These are phyloP conservation scores for Coprinopsis strossmayeri DNA, from an alignment of 768 basidiomycete genomes.

Conservation along the genomic window DNA sequence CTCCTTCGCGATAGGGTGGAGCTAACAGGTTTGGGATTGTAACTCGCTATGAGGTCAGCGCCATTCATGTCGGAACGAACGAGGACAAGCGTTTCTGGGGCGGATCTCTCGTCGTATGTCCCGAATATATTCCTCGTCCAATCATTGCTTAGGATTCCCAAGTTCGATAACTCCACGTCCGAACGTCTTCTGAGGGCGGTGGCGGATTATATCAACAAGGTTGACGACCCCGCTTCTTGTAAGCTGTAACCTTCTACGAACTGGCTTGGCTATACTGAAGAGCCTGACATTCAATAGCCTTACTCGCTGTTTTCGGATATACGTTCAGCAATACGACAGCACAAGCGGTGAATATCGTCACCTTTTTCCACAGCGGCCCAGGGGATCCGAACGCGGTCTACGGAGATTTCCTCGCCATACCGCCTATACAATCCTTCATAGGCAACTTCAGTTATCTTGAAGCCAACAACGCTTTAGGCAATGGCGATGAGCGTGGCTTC, in stretches of 20 bases:
- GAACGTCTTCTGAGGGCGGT: constrained; percentile 31
- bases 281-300: not conserved
- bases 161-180: constrained; percentile 32
- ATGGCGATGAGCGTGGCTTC: constrained; percentile 23
- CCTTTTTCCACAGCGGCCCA: constrained; percentile 31
- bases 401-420: constrained; percentile 33
- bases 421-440: constrained; percentile 19
- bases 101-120: constrained; percentile 28
- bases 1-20: too few species aligned
- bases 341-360: constrained; percentile 20
- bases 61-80: constrained; percentile 31
- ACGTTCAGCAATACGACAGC: constrained; percentile 18
- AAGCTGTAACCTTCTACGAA: constrained; percentile 9
- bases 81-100: constrained; percentile 33
- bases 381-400: constrained; percentile 27
- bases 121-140: not conserved
- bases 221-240: constrained; percentile 34
- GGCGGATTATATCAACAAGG: constrained; percentile 28
- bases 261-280: not conserved
- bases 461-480: constrained; percentile 23
- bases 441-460: constrained; percentile 30
- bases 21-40: constrained; percentile 40
- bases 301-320: constrained; percentile 14
- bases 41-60: constrained; percentile 33
- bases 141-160: not conserved